These are phyloP conservation scores for Adansonia madagascariensis DNA, from an alignment of 441 rosid species.

Conservation along the genomic window DNA sequence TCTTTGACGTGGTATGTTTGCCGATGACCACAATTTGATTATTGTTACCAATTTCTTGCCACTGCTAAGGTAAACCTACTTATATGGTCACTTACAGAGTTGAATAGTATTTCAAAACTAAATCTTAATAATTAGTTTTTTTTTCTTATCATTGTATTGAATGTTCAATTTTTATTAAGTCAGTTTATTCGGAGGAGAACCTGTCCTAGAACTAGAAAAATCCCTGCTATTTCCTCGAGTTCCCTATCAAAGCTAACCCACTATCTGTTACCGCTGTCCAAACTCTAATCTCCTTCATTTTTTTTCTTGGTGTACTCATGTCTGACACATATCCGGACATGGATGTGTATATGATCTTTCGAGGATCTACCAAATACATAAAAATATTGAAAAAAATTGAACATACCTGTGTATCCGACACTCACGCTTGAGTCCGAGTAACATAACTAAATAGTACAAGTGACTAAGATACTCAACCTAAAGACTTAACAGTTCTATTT, in stretches of 20 bases:
- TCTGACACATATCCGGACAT: too few relatives aligned
- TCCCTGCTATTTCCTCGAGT: neutral
- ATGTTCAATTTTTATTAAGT: neutral
- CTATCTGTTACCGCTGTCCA: too few relatives aligned
- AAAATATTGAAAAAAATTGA: too few relatives aligned
- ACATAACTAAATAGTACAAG: neutral
- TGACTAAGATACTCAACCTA: conserved; percentile 8
- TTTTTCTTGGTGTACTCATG: too few relatives aligned
- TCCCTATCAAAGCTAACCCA: neutral
- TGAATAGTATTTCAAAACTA: neutral
- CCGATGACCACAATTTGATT: neutral
- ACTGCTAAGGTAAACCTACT: neutral
- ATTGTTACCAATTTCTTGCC: neutral
- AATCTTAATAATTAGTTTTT: neutral
- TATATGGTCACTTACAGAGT: neutral
- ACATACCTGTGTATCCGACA: too few relatives aligned
- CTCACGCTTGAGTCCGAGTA: too few relatives aligned
- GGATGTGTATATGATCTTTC: too few relatives aligned
- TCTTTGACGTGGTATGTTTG: conserved; percentile 65
- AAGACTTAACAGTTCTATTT: neutral
- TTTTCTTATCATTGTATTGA: neutral
- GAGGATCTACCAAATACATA: too few relatives aligned
- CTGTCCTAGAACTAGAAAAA: neutral
- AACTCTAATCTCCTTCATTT: neutral
- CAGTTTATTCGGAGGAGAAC: conserved; percentile 9